Percentiles rank a stretch among this genome's conserved stretches.
Conservation (phyloP, 139 green algal species). For the Picochlorum sp. region DNA sequence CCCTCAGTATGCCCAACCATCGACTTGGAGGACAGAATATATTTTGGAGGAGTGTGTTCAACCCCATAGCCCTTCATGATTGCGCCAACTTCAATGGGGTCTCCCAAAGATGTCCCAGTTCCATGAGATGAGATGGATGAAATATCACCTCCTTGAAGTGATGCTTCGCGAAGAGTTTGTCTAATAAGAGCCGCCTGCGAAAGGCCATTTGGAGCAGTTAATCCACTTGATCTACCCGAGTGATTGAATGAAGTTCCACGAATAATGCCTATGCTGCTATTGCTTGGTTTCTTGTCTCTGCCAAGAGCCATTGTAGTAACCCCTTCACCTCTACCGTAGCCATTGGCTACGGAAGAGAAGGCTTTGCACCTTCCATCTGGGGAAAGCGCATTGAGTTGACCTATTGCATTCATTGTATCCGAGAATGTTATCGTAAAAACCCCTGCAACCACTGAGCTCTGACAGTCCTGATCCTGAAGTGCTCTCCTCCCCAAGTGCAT, state of each 20-base stretch:
- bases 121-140: constrained; percentile 38
- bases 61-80: constrained; percentile 3
- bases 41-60: not conserved
- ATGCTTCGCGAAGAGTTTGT: constrained; percentile 16
- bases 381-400: constrained; percentile 23
- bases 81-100: constrained; percentile 78
- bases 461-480: constrained; percentile 18
- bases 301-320: constrained; percentile 11
- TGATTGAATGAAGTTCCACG: constrained; percentile 36
- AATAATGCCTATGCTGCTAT: constrained; percentile 14
- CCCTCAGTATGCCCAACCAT: constrained; percentile 50
- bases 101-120: constrained; percentile 81
- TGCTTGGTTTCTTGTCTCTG: not conserved
- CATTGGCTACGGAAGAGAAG: constrained; percentile 39
- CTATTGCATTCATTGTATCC: constrained; percentile 35
- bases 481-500: constrained; percentile 43
- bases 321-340: constrained; percentile 47
- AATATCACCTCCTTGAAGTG: constrained; percentile 12
- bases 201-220: constrained; percentile 52
- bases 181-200: constrained; percentile 38
- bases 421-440: constrained; percentile 27
- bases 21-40: not conserved
- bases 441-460: constrained; percentile 18
- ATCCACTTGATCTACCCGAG: constrained; percentile 37
- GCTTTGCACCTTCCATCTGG: constrained; percentile 41